Evolutionary conservation across 208 protist species (phyloP).

Genomic region (Leishmania gerbilli): DNA sequence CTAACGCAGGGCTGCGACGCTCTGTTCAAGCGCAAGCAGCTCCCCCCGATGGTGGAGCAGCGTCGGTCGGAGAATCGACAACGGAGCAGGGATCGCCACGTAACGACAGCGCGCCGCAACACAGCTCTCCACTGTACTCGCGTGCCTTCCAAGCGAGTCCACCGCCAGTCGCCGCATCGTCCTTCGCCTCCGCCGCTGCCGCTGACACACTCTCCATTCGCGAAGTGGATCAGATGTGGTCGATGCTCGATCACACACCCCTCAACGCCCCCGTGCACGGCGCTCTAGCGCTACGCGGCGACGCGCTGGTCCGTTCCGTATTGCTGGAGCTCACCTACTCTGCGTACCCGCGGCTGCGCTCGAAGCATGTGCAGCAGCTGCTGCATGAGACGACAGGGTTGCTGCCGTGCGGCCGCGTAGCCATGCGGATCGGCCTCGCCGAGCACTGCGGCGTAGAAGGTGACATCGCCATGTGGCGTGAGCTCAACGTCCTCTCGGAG

Average conservation of each 20-base stretch:
- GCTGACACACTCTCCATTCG: constrained; percentile 29
- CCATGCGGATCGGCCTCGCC: constrained; percentile 74
- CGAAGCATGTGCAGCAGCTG: constrained; percentile 78
- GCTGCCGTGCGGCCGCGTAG: constrained; percentile 67
- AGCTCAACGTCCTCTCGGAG: constrained; percentile 80
- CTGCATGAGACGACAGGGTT: constrained; percentile 81
- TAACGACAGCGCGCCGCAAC: not conserved
- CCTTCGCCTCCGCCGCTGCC: not conserved
- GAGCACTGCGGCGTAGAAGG: constrained; percentile 61
- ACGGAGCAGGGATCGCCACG: not conserved
- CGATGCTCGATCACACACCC: constrained; percentile 71
- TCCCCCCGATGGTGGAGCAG: too few relatives aligned
- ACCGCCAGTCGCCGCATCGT: not conserved
- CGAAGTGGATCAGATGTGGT: constrained; percentile 74
- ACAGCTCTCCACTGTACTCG: constrained; percentile 32
- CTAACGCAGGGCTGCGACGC: not conserved
- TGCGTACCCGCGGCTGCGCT: constrained; percentile 77
- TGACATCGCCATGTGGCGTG: constrained; percentile 87
- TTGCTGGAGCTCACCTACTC: constrained; percentile 49
- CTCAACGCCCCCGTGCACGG: constrained; percentile 87
- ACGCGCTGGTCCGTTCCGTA: constrained; percentile 58
- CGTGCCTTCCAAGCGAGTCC: constrained; percentile 18
- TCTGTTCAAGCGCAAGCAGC: not conserved
- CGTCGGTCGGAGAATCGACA: not conserved
- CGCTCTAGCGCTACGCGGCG: constrained; percentile 67